These are phyloP conservation scores for Microsporum audouinii DNA, from an alignment of 2,329 filamentous ascomycete genomes.

Conservation along the genomic window DNA sequence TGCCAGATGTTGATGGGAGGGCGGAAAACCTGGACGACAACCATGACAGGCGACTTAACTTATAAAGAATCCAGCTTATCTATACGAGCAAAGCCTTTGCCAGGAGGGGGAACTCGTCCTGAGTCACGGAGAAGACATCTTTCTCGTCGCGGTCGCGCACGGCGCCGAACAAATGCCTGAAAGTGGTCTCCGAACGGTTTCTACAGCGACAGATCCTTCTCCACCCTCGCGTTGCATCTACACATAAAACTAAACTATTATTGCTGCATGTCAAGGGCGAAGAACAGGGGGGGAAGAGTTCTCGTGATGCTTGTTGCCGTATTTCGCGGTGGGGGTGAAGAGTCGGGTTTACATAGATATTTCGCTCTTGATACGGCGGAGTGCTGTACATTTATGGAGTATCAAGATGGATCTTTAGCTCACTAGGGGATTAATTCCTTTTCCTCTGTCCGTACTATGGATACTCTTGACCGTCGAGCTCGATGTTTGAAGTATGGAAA, in stretches of 20 bases:
- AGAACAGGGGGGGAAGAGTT: conserved; percentile 26
- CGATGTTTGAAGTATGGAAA: too few relatives aligned
- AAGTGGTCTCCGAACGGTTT: neutral
- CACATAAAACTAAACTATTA: neutral
- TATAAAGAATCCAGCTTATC: too few relatives aligned
- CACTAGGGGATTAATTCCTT: too few relatives aligned
- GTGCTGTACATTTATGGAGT: neutral
- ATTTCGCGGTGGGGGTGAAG: neutral
- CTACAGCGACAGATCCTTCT: neutral
- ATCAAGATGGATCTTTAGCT: too few relatives aligned
- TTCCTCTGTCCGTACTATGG: too few relatives aligned
- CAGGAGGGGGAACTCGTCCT: too few relatives aligned
- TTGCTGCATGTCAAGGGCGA: neutral
- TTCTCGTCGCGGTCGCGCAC: neutral
- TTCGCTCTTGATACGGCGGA: neutral
- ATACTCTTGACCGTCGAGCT: too few relatives aligned
- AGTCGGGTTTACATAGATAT: neutral
- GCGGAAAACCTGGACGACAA: too few relatives aligned
- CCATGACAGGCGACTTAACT: too few relatives aligned
- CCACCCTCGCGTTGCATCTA: neutral
- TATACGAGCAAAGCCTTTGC: too few relatives aligned
- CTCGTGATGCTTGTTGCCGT: conserved; percentile 20
- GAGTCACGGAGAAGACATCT: too few relatives aligned
- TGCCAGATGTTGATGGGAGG: too few relatives aligned
- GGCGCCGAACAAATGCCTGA: neutral